Percentiles rank a stretch among this genome's conserved stretches.
Evolutionary conservation across 2,329 filamentous ascomycete genomes (phyloP).

Genomic region (Fusarium continuum): DNA sequence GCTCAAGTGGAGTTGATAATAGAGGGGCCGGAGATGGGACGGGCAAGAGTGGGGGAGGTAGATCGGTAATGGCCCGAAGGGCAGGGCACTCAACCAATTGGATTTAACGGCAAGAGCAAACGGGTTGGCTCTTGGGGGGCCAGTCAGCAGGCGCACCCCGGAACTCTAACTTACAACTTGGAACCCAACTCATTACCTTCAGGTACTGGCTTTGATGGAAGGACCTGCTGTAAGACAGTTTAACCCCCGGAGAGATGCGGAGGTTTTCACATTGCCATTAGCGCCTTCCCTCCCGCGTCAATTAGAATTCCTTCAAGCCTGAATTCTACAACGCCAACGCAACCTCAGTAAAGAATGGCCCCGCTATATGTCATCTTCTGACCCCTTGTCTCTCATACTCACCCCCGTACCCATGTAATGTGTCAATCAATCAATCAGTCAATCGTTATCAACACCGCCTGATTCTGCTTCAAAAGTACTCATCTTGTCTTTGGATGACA

Average conservation of each 20-base stretch:
- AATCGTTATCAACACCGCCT: slow-evolving; percentile 25
- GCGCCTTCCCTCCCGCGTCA: neutral
- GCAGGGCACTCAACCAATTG: neutral
- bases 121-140: neutral
- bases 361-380: slow-evolving; percentile 11
- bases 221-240: neutral
- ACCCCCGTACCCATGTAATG: slow-evolving; percentile 5
- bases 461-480: slow-evolving; percentile 27
- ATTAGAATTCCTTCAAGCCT: slow-evolving; percentile 6
- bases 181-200: neutral
- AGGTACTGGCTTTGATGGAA: neutral
- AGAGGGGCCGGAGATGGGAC: slow-evolving; percentile 18
- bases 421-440: slow-evolving; percentile 13
- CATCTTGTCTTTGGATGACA: slow-evolving; percentile 4
- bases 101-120: neutral
- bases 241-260: neutral
- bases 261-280: neutral
- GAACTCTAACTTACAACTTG: slow-evolving; percentile 16
- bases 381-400: slow-evolving; percentile 9
- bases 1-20: slow-evolving; percentile 3
- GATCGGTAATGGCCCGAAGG: slow-evolving; percentile 1
- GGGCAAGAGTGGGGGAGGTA: slow-evolving; percentile 3
- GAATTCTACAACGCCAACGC: neutral
- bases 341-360: neutral
- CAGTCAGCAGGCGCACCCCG: slow-evolving; percentile 26